Base-by-base conservation (phyloP, 306 rosid species). In the Psophocarpus tetragonolobus region DNA sequence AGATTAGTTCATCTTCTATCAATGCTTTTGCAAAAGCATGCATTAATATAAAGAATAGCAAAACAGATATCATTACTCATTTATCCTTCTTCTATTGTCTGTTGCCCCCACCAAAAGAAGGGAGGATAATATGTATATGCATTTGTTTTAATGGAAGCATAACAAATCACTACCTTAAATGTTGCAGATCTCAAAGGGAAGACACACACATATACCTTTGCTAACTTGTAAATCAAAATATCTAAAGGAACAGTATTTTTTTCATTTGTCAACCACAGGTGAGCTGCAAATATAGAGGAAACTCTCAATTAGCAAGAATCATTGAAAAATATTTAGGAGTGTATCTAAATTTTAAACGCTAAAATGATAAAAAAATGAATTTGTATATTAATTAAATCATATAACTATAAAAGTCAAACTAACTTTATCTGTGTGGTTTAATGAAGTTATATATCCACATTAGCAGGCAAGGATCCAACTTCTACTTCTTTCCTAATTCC, bases 1-100 rank as follows among this genome's bases (percentile, higher is more conserved):
- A 95, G 81, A 86, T 48, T 77, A 95, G 93, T 64, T 91, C 97
- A 23, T 95, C 96, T 74, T 89, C 97, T 56, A 90, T 76, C 73
- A 95, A 73, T 63, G 93, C 97, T 83, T 87, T 95, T 24, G 97
- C 89, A 62, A 95, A 90, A 75, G 97, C 97, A 97, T 95, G 88
- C 80, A 62, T 82, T 72, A 29, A 64, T 61, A 77, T n/a, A 74
- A 32, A 71, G 70, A 65, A n/a, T 68, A 72, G 23, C 41, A 73
- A 61, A 44, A 21, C 69, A 56, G 45, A 67, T 35, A 76, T 51
- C 39, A 30, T 84, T 69, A n/a, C n/a, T n/a, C n/a, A n/a, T n/a
- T n/a, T n/a, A 80, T 27, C 45, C 64, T 54, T 69, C 39, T 71
- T 58, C 32, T 6, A 4, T 71, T 73, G 20, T 54, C 20, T 30